A percentile compares a stretch with the other conserved stretches of the same genome.
phyloP scores from a whole-genome alignment of 2,329 filamentous ascomycete species.

The Geosmithia morbida region DNA sequence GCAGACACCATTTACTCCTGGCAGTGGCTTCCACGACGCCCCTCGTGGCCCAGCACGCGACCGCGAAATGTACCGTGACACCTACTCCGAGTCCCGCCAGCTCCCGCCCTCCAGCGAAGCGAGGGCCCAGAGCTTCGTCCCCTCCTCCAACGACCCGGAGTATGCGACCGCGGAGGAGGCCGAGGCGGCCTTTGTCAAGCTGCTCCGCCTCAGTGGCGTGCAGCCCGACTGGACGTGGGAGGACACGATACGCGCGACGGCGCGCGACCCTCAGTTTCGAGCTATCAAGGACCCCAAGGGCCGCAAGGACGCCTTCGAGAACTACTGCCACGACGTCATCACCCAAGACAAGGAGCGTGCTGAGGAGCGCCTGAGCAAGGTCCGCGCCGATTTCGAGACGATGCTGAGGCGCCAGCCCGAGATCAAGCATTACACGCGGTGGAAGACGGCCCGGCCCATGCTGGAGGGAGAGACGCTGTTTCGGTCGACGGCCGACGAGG shows the following conservation, averaged over 20 bases:
- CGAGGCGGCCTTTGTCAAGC: constrained; percentile 83
- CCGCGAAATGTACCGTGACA: constrained; percentile 17
- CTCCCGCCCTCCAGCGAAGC: constrained; percentile 41
- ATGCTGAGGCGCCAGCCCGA: constrained; percentile 96
- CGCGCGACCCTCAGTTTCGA: constrained; percentile 84
- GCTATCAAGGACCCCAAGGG: constrained; percentile 88
- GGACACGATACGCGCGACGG: constrained; percentile 70
- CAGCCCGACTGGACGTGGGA: constrained; percentile 91
- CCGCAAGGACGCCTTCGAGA: constrained; percentile 81
- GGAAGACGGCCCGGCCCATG: constrained; percentile 89
- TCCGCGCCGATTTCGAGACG: constrained; percentile 83
- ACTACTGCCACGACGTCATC: constrained; percentile 82
- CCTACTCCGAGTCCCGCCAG: constrained; percentile 40
- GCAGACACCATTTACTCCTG: constrained; percentile 21
- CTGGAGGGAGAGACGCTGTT: constrained; percentile 95
- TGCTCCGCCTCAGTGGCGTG: constrained; percentile 71
- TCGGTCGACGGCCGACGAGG: constrained; percentile 75
- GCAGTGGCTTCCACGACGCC: constrained; percentile 21
- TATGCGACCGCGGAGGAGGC: constrained; percentile 75
- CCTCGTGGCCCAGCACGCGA: constrained; percentile 13
- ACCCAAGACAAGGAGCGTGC: constrained; percentile 88
- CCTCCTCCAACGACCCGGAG: constrained; percentile 57
- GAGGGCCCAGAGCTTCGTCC: constrained; percentile 43
- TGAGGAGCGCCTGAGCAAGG: constrained; percentile 82
- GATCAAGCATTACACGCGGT: constrained; percentile 92